phyloP scores from a whole-genome alignment of 768 basidiomycete species.

The Cubamyces sp. region DNA sequence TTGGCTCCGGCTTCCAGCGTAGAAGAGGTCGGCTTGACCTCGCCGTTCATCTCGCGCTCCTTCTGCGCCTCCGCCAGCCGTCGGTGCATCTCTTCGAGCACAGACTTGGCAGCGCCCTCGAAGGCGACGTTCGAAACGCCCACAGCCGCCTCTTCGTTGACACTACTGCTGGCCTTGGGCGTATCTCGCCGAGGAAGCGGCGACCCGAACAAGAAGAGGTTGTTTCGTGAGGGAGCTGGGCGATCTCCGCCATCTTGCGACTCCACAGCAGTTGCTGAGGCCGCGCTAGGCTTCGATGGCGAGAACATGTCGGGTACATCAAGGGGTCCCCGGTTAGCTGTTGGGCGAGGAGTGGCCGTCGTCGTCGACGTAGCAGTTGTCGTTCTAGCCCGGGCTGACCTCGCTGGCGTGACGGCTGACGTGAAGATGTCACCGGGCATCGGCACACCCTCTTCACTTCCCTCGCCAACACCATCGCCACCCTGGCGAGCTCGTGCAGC shows the following conservation, averaged over 20 bases:
- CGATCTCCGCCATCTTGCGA: neutral
- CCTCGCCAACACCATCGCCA: neutral
- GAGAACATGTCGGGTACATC: slow-evolving; percentile 46
- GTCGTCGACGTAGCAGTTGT: slow-evolving; percentile 30
- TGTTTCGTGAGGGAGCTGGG: slow-evolving; percentile 33
- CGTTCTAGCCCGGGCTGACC: slow-evolving; percentile 17
- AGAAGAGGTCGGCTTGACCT: slow-evolving; percentile 11
- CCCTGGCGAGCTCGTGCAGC: slow-evolving; percentile 12
- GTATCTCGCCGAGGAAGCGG: slow-evolving; percentile 60
- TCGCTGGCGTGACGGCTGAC: slow-evolving; percentile 21
- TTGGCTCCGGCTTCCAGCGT: neutral
- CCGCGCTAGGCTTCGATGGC: slow-evolving; percentile 35
- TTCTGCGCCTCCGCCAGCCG: slow-evolving; percentile 54
- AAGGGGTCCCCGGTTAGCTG: slow-evolving; percentile 37
- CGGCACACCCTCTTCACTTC: slow-evolving; percentile 30
- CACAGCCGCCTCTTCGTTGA: neutral
- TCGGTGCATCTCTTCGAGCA: slow-evolving; percentile 83
- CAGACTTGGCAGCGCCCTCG: slow-evolving; percentile 62
- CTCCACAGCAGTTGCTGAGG: neutral
- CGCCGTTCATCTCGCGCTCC: slow-evolving; percentile 53
- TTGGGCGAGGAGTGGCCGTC: slow-evolving; percentile 34
- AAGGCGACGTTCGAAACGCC: slow-evolving; percentile 68
- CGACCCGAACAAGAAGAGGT: slow-evolving; percentile 80
- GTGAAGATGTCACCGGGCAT: slow-evolving; percentile 43
- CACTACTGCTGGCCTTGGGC: neutral